Base-by-base conservation (phyloP, 1,284 basidiomycete species). In the Tilletia indica region DNA sequence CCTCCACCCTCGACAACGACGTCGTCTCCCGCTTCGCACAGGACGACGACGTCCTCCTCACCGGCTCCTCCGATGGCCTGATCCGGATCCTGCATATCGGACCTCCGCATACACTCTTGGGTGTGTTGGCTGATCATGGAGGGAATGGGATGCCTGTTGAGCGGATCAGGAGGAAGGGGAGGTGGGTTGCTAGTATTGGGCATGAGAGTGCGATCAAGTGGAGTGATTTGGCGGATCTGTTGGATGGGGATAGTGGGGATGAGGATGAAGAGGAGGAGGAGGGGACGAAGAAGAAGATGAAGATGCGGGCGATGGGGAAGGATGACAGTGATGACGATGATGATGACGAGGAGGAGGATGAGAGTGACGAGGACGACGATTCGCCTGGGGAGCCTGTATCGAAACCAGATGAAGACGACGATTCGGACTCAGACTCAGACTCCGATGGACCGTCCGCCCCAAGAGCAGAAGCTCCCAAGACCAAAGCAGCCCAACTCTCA, bases 21-120 rank as follows among this genome's bases (percentile, higher is more conserved):
- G n/a, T 67, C 45, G 45, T 67, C 3, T 39, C 42, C 8, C 66
- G 25, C 3, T 67, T 67, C 31, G 66, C 45, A 4, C 61, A 64
- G n/a, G 68, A 69, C 34, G 87, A 91, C 75, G 88, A 90, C n/a
- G 85, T 81, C 16, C 93, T 91, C 87, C 86, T 98, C 1, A 95
- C 95, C 0, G 95, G 95, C 2, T 95, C 93, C 0, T 94, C 93
- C 3, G 95, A 98, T 83, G 95, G 95, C 0, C 88, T 94, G 78
- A 87, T 98, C 48, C 89, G 95, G 63, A 93, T 93, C 39, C 91
- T 97, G 1, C 90, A 96, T 82, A 87, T 97, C 48, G 42, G 48
- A 21, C 88, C 95, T 70, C 95, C 95, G 0, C 94, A 92, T 74
- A 93, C 93, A 82, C 88, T 98, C 25, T 85, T 97, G 39, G 95